A percentile compares a stretch with the other conserved stretches of the same genome.
Conservation (phyloP, 148 eudicot species). For the Diospyros kaki region DNA sequence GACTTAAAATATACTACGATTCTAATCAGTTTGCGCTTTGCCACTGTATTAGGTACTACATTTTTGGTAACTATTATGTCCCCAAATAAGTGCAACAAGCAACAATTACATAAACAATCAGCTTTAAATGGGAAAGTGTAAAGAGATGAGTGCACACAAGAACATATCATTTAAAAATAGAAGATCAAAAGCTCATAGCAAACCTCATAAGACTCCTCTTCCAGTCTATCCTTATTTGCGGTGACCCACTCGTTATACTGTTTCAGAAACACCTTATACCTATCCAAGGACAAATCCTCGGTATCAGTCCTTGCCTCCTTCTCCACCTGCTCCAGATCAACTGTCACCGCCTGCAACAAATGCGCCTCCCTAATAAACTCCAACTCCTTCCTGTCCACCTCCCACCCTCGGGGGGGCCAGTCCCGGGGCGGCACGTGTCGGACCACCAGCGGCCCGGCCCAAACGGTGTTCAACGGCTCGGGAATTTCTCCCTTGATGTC, state of each 20-base stretch:
- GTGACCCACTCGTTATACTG: slow-evolving; percentile 89
- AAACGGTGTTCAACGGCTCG: slow-evolving; percentile 59
- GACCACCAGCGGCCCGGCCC: slow-evolving; percentile 82
- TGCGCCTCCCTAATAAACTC: slow-evolving; percentile 88
- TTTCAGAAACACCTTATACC: slow-evolving; percentile 81
- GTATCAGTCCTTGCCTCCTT: slow-evolving; percentile 29
- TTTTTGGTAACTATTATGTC: not conserved
- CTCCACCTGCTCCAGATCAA: slow-evolving; percentile 54
- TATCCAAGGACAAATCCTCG: slow-evolving; percentile 68
- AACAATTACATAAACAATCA: not conserved
- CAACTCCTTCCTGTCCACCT: slow-evolving; percentile 74
- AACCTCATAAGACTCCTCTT: slow-evolving; percentile 90
- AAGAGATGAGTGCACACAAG: not conserved
- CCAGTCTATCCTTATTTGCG: slow-evolving; percentile 78
- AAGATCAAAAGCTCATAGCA: not conserved
- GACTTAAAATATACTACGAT: not conserved
- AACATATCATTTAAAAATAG: not conserved
- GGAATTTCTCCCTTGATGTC: slow-evolving; percentile 74
- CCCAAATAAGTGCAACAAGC: slow-evolving; percentile 3
- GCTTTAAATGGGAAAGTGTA: not conserved
- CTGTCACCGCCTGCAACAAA: slow-evolving; percentile 60
- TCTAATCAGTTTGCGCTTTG: not conserved
- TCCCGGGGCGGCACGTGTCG: slow-evolving; percentile 84
- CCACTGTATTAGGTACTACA: not conserved
- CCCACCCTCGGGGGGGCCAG: slow-evolving; percentile 97